Conservation (phyloP, 2,329 filamentous ascomycete genomes). For the Fusarium aywerte region DNA sequence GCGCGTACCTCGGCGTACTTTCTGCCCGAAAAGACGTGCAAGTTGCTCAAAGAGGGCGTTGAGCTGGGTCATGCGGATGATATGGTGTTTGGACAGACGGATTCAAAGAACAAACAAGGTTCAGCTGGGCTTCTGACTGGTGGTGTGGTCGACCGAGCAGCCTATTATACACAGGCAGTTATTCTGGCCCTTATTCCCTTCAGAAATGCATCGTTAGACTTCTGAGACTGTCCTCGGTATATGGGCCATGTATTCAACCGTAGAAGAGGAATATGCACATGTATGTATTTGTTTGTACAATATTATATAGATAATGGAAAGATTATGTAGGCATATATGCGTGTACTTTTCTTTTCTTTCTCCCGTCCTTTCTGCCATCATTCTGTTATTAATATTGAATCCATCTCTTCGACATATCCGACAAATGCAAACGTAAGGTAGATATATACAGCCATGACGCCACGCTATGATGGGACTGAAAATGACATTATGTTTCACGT, state of each 20-base stretch:
- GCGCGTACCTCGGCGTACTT: conserved; percentile 54
- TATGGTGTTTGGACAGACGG: conserved; percentile 50
- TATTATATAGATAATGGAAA: conserved; percentile 8
- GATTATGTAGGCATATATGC: conserved; percentile 8
- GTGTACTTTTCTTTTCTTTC: conserved; percentile 22
- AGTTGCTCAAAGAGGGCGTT: conserved; percentile 49
- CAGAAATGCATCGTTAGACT: conserved; percentile 51
- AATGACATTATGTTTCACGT: conserved; percentile 1
- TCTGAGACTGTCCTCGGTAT: conserved; percentile 22
- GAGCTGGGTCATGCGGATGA: conserved; percentile 56
- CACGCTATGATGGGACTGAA: conserved; percentile 21
- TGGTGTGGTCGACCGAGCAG: conserved; percentile 51
- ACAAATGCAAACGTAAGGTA: not conserved
- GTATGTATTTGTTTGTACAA: not conserved
- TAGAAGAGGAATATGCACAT: conserved; percentile 2
- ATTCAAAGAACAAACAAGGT: conserved; percentile 54
- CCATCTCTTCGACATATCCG: conserved; percentile 15
- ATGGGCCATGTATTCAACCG: not conserved
- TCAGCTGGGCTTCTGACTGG: conserved; percentile 56
- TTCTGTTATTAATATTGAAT: conserved; percentile 18
- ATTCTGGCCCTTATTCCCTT: conserved; percentile 56
- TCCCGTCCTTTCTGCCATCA: not conserved
- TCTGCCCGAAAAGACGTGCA: conserved; percentile 52
- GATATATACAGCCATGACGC: conserved; percentile 29
- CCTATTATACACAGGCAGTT: conserved; percentile 54